phyloP scores from a whole-genome alignment of 1,284 basidiomycete species.

The Cutaneotrichosporon arboriforme region DNA sequence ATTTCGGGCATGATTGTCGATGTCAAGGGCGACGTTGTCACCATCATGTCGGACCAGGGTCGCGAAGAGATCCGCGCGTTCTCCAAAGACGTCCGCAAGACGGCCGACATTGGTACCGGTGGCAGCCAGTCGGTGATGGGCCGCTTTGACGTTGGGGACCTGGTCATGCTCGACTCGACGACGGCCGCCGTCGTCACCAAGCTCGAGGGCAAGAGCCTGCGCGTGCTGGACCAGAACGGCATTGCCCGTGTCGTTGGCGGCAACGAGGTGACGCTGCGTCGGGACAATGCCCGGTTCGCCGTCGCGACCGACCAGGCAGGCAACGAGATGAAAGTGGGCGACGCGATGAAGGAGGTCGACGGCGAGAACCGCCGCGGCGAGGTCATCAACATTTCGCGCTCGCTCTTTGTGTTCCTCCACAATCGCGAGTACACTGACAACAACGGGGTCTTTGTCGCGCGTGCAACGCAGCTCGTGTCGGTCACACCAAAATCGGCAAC shows the following conservation, averaged over 20 bases:
- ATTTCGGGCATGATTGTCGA: slow-evolving; percentile 95
- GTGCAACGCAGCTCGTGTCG: slow-evolving; percentile 70
- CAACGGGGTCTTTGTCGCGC: slow-evolving; percentile 80
- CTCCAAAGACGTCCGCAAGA: slow-evolving; percentile 93
- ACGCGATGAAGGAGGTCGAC: slow-evolving; percentile 89
- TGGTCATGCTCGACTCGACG: slow-evolving; percentile 90
- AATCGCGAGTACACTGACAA: slow-evolving; percentile 88
- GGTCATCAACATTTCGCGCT: slow-evolving; percentile 91
- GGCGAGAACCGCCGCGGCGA: slow-evolving; percentile 88
- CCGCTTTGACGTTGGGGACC: slow-evolving; percentile 90
- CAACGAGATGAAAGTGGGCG: slow-evolving; percentile 64
- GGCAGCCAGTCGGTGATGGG: background rate
- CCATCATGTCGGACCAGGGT: slow-evolving; percentile 94
- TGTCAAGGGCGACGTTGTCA: slow-evolving; percentile 83
- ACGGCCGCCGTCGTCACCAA: slow-evolving; percentile 97
- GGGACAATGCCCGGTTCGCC: slow-evolving; percentile 67
- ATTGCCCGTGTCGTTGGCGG: slow-evolving; percentile 84
- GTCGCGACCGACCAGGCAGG: slow-evolving; percentile 88
- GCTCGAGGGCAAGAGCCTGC: slow-evolving; percentile 91
- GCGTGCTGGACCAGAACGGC: slow-evolving; percentile 90
- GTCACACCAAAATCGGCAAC: slow-evolving; percentile 69
- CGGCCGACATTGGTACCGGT: slow-evolving; percentile 81
- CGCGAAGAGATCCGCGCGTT: slow-evolving; percentile 97
- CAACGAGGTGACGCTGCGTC: slow-evolving; percentile 87
- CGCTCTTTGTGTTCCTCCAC: slow-evolving; percentile 88